Percentiles rank a stretch among this genome's conserved stretches.
Evolutionary conservation across 306 rosid species (phyloP).

Genomic region (Cucurbita moschata): DNA sequence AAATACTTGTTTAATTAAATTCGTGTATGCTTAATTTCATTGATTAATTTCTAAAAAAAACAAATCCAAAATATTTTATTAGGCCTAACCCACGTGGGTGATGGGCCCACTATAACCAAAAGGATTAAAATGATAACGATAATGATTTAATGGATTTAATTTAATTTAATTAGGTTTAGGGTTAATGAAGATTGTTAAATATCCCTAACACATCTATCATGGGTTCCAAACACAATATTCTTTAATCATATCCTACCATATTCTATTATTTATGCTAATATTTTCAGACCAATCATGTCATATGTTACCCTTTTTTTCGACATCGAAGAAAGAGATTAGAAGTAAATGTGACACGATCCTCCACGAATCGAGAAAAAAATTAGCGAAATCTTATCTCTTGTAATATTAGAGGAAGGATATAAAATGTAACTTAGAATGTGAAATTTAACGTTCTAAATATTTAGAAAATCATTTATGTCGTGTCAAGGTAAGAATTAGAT

Average conservation of each 20-base stretch:
- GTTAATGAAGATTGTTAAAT: not conserved
- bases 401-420: too few species aligned
- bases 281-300: not conserved
- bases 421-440: too few species aligned
- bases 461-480: too few species aligned
- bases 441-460: too few species aligned
- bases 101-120: not conserved
- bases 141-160: constrained; percentile 4
- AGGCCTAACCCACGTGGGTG: constrained; percentile 1
- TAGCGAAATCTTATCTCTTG: not conserved
- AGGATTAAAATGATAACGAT: not conserved
- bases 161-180: not conserved
- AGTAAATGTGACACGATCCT: not conserved
- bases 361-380: not conserved
- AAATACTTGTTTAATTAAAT: too few species aligned
- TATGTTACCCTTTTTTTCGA: not conserved
- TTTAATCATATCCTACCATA: not conserved
- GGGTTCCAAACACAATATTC: not conserved
- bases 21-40: too few species aligned
- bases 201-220: not conserved
- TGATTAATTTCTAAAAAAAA: too few species aligned
- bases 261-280: not conserved
- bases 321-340: not conserved
- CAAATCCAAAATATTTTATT: too few species aligned
- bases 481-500: not conserved